Evolutionary conservation across 371 early-diverging fungal species (phyloP), one percentile per base, ranked within the genome.

Genomic region (Mucor velutinosus): DNA sequence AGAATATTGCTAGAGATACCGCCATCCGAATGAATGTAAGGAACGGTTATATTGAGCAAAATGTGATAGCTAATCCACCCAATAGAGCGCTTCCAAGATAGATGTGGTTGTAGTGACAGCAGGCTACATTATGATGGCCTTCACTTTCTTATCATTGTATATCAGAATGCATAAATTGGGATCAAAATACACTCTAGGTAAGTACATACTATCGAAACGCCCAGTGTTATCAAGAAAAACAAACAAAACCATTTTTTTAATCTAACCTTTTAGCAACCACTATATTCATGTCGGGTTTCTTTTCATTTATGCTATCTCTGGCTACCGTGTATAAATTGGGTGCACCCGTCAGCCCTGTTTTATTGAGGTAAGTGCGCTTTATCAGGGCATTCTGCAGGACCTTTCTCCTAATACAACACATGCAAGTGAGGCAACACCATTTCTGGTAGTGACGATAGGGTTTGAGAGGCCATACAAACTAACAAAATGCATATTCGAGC

Each of bases 151-250:
- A 51, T 62, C 62, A 51, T 23, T 62, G 21, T 62, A 62, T 51
- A 62, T 62, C 7, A n/a, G 25, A 35, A 62, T 62, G 62, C 62
- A 35, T 51, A 62, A 62, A 37, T 29, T 62, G 43, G 62, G 62
- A 7, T 62, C 62, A 51, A 62, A 37, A 25, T 62, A 62, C 17
- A 51, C 53, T 10, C 35, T 62, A 32, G 62, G 62, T 62, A 47
- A 47, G 29, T 23, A 55, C 4, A 33, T 8, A 23, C 37, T 14
- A 37, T 14, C 14, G 14, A 14, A 51, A 51, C 23, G 37, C 39
- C 19, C 21, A 19, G n/a, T 32, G 17, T 17, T 19, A 30, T 30
- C 3, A 57, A 58, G 3, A 35, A 5, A 58, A 58, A 37, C 39
- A 35, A 35, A 58, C 6, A 37, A 57, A 29, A 57, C 12, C n/a